phyloP scores from a whole-genome alignment of 208 protist genomes.

The Crithidia fasciculata region DNA sequence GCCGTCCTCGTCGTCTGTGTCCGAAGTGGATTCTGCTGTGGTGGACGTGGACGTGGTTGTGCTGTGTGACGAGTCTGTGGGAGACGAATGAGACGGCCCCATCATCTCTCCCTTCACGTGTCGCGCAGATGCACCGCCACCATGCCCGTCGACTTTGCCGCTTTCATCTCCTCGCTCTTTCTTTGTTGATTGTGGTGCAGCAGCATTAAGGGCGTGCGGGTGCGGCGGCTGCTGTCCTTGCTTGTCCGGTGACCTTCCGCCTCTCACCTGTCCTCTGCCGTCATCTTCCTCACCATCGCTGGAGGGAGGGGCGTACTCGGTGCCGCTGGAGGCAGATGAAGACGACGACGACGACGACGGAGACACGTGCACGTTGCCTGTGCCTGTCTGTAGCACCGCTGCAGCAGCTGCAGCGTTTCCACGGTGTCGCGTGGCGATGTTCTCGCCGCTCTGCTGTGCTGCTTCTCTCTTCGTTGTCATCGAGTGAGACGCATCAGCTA shows the following conservation, averaged over 20 bases:
- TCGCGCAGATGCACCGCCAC: neutral
- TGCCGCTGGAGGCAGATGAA: constrained; percentile 11
- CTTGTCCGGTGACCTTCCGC: too few relatives aligned
- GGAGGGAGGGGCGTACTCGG: constrained; percentile 20
- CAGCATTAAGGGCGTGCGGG: too few relatives aligned
- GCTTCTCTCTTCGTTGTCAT: too few relatives aligned
- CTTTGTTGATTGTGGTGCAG: neutral
- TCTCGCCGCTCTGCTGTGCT: too few relatives aligned
- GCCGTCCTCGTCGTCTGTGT: constrained; percentile 9
- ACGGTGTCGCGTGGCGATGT: too few relatives aligned
- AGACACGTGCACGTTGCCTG: neutral
- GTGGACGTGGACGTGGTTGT: neutral
- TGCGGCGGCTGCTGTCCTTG: too few relatives aligned
- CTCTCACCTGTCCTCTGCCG: too few relatives aligned
- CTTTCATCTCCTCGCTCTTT: neutral
- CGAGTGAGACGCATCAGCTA: too few relatives aligned
- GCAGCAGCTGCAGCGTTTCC: neutral
- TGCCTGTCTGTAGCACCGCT: neutral
- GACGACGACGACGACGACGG: constrained; percentile 1
- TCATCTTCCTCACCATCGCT: too few relatives aligned
- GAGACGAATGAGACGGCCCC: too few relatives aligned
- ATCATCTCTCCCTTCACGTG: too few relatives aligned
- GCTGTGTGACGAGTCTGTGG: neutral
- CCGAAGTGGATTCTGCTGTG: neutral
- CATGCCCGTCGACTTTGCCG: neutral